Evolutionary conservation across 2,329 filamentous ascomycete genomes (phyloP), one percentile per base, ranked within the genome.

Genomic region (Nemania abortiva): DNA sequence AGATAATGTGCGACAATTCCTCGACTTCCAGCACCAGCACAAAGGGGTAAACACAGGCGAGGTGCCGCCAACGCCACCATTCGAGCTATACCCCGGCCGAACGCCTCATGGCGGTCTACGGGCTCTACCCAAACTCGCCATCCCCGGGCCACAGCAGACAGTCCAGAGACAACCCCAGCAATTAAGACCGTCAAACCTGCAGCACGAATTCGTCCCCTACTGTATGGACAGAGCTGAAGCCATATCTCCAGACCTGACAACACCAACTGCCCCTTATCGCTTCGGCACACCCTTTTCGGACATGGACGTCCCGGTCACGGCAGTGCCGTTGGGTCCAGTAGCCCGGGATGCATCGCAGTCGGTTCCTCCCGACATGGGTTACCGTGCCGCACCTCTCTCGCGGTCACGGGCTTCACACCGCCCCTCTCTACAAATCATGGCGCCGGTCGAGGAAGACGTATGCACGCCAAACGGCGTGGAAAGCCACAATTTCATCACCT

Each of bases 361-460:
- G 5, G 95, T 98, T 0, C 95, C 95, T 52, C 95, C 95, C 6
- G 91, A 97, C 82, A 97, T 98, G 94, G 91, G 89, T 78, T 97
- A 92, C 84, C 88, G 90, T 75, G 70, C 74, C 68, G 74, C 68
- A 71, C 78, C 72, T 73, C 74, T 66, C 77, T 80, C 29, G 79
- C 77, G 47, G 49, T 39, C 84, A 86, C 86, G 87, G 61, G 82
- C 86, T 20, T 90, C 88, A 52, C 87, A 90, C 62, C 88, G 91
- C 2, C 91, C 92, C 0, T 92, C 91, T 6, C 88, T 92, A 80
- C 85, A 87, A 37, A 84, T 90, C 68, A 87, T 94, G 77, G 91
- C 91, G 0, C 84, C 89, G n/a, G 83, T 94, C 49, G 86, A 90
- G 70, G 92, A 94, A 82, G 86, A 91, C 80, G 82, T 81, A 61